These are phyloP conservation scores for Drechmeria coniospora DNA, from an alignment of 2,329 filamentous ascomycete species.

Conservation along the genomic window DNA sequence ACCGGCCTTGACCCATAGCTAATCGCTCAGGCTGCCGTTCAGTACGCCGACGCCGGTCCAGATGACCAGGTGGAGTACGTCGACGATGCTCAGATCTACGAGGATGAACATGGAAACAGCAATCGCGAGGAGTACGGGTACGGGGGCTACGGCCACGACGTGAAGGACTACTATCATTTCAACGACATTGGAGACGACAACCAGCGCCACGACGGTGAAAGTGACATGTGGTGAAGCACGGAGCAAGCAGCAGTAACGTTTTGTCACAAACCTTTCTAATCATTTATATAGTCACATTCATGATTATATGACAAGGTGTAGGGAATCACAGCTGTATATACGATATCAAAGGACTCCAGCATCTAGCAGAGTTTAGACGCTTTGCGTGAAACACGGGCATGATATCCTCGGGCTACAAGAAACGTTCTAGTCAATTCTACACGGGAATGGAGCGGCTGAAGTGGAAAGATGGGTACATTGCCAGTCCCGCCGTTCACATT, in stretches of 20 bases:
- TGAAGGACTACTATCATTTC: constrained; percentile 26
- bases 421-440: constrained; percentile 7
- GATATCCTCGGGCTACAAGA: constrained; percentile 9
- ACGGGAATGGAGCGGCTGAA: constrained; percentile 6
- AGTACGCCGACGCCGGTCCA: constrained; percentile 28
- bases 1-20: constrained; percentile 1
- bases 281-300: constrained; percentile 8
- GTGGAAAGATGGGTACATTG: no score
- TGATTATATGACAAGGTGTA: constrained; percentile 4
- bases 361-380: constrained; percentile 20
- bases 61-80: constrained; percentile 32
- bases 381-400: no score
- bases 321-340: constrained; percentile 6
- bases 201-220: constrained; percentile 16
- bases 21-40: constrained; percentile 22
- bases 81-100: constrained; percentile 36
- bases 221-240: constrained; percentile 27
- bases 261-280: constrained; percentile 4
- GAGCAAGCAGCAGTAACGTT: constrained; percentile 3
- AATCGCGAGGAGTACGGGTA: constrained; percentile 16
- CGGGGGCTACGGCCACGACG: constrained; percentile 21
- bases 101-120: constrained; percentile 30
- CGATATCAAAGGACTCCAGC: constrained; percentile 13
- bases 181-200: constrained; percentile 17
- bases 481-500: no score